Conservation (phyloP, 1,284 basidiomycete genomes). For the Ganoderma sinense region DNA sequence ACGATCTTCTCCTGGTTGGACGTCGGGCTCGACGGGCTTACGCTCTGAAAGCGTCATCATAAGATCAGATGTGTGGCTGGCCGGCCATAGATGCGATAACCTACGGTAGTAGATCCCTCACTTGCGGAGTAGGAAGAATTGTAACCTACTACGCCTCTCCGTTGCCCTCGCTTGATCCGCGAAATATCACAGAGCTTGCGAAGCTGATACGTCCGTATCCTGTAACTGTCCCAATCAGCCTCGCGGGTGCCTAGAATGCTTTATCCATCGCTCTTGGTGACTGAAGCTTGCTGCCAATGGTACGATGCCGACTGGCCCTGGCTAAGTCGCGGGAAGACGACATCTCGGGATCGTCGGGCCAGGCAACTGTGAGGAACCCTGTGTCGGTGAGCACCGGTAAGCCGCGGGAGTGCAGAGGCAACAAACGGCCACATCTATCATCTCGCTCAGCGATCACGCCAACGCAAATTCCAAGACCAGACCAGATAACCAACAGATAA, state of each 20-base stretch:
- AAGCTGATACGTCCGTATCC: not conserved
- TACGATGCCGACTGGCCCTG: not conserved
- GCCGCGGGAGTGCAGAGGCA: not conserved
- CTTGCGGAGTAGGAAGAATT: not conserved
- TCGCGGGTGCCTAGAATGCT: not conserved
- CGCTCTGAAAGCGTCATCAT: not conserved
- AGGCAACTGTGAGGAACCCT: not conserved
- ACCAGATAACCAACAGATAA: not conserved
- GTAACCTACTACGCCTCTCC: not conserved
- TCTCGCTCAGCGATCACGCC: not conserved
- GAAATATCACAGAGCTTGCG: not conserved
- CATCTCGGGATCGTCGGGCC: constrained; percentile 1
- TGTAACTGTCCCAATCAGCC: not conserved
- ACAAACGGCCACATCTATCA: not conserved
- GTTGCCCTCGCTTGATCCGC: not conserved
- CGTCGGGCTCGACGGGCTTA: too few relatives aligned
- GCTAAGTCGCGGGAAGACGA: not conserved
- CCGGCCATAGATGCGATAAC: not conserved
- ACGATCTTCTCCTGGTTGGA: too few relatives aligned
- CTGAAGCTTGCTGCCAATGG: not conserved
- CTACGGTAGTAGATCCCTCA: not conserved
- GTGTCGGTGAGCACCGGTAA: not conserved
- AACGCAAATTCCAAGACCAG: not conserved
- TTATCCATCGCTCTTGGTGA: not conserved
- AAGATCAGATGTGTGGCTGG: not conserved